phyloP scores from a whole-genome alignment of 2,329 filamentous ascomycete species.

The Apiospora arundinis region DNA sequence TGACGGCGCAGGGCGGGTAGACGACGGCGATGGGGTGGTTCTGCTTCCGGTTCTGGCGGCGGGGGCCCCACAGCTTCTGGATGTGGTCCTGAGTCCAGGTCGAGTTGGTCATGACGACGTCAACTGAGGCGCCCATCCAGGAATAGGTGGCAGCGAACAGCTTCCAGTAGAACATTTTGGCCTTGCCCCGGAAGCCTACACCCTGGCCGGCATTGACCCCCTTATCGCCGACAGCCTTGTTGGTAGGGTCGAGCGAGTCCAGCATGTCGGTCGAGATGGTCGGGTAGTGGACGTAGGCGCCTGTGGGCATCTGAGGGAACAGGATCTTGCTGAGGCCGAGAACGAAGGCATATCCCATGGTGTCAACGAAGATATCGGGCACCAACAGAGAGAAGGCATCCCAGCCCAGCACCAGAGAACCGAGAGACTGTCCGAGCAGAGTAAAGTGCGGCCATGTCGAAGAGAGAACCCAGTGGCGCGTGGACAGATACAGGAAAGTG shows the following conservation, averaged over 20 bases:
- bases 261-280: slow-evolving; percentile 99
- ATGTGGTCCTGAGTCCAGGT: slow-evolving; percentile 92
- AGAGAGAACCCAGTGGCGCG: slow-evolving; percentile 83
- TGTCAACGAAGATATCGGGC: slow-evolving; percentile 94
- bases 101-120: slow-evolving; percentile 97
- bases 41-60: slow-evolving; percentile 51
- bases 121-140: slow-evolving; percentile 80
- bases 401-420: slow-evolving; percentile 85
- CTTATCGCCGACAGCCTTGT: slow-evolving; percentile 62
- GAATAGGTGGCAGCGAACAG: slow-evolving; percentile 84
- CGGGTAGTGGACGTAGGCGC: slow-evolving; percentile 95
- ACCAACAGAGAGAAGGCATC: slow-evolving; percentile 92
- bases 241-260: slow-evolving; percentile 72
- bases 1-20: slow-evolving; percentile 91
- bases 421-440: slow-evolving; percentile 89
- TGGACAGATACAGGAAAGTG: slow-evolving; percentile 89
- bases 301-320: slow-evolving; percentile 82
- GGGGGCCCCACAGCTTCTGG: slow-evolving; percentile 76
- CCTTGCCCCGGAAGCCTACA: slow-evolving; percentile 69
- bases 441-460: slow-evolving; percentile 93
- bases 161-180: slow-evolving; percentile 86
- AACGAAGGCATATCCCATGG: slow-evolving; percentile 96
- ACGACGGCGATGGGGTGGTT: slow-evolving; percentile 72
- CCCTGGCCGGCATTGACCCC: slow-evolving; percentile 87
- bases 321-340: slow-evolving; percentile 82